Evolutionary conservation across 305 asterid species (phyloP), one percentile per base, ranked within the genome.

Genomic region (Fraxinus baroniana): DNA sequence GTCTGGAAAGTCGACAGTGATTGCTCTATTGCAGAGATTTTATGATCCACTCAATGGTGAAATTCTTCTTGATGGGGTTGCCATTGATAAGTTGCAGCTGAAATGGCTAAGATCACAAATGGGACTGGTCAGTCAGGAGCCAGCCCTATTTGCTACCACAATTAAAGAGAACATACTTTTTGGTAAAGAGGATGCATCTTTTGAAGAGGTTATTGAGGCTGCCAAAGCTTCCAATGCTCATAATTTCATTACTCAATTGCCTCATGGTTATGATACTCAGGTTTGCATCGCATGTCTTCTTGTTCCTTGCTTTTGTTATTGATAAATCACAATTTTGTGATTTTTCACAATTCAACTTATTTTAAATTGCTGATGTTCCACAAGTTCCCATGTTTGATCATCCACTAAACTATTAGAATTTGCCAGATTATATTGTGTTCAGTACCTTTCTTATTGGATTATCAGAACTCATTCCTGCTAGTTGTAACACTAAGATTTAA

Each of bases 81-180:
- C 88, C 70, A 89, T 92, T 20, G 94, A 92, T 78, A 92, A 89
- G 86, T 60, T 97, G 87, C 98, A 94, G 49, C 91, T 94, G 71
- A 97, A 92, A 85, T 97, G 98, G 98, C 84, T 97, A 49, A 92
- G 99, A 90, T 92, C 98, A 20, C 98, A 92, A 81, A 97, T 94
- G 99, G 99, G 99, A 24, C 79, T 96, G 55, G 99, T 96, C 2
- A 96, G 99, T 82, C 99, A 97, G 74, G 99, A 97, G 86, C 99
- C 99, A 4, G 94, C 98, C 1, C 92, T 97, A 5, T 97, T 91
- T 39, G 99, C 97, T 1, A 94, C 98, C 24, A 86, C 98, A 2
- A 94, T 97, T 39, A 93, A 90, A 79, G 99, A 97, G 76, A 97
- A 97, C 52, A 93, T 97, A 81, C 86, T 94, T 52, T 94, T 97